Evolutionary conservation across 305 asterid genomes (phyloP), one percentile per base, ranked within the genome.

Genomic region (Fraxinus ornus): DNA sequence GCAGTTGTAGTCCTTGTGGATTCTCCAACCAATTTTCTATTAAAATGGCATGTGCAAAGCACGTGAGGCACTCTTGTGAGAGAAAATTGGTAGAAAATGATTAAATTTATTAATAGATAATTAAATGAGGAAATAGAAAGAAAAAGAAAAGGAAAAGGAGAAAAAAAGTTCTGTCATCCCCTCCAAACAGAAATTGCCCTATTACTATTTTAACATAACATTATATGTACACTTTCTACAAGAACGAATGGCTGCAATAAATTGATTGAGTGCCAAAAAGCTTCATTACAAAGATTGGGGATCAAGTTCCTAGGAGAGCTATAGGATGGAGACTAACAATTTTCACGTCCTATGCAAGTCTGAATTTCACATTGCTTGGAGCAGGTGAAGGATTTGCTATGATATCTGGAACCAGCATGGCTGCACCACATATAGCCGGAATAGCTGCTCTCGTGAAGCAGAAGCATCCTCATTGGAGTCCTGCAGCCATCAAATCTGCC

Each of bases 351-450:
- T 33, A 30, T 32, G 76, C 75, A 32, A 30, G 24, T 5, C 76
- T 72, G 47, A 72, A 2, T 71, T 32, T 73, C 52, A n/a, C n/a
- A n/a, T 87, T 81, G 81, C 35, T 81, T 79, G 86, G 85, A 85
- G 57, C 97, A 96, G 99, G 99, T 80, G 99, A 97, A 88, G 96
- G 97, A 66, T 97, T 97, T 82, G 99, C 99, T 2, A 89, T 97
- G 98, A 91, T 97, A 86, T 97, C 99, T 4, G 99, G 99, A 70
- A 97, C 99, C 15, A 97, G 99, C 96, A 97, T 97, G 99, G 99
- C 99, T 66, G 97, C 99, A 2, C 98, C 99, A 17, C 99, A 97
- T 79, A 95, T 97, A 85, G 97, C 99, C 2, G 99, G 99, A 89
- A 97, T 97, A 89, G 98, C 99, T 72, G 98, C 99, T 81, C 98